These are phyloP conservation scores for Psilocybe cyanescens DNA, from an alignment of 768 basidiomycete genomes.

Conservation along the genomic window DNA sequence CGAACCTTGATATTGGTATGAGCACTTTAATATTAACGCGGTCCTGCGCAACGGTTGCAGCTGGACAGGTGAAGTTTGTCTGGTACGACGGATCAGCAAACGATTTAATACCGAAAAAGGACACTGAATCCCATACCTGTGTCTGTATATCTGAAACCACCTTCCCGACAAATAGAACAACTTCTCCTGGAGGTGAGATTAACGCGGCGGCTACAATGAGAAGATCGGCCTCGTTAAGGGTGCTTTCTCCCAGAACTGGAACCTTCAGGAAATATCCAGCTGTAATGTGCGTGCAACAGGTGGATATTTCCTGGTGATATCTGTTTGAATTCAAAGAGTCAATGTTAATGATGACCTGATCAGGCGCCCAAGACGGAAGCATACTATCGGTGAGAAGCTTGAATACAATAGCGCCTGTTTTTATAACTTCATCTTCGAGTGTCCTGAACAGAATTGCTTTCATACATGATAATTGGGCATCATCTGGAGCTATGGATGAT, in stretches of 20 bases:
- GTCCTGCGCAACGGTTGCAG: slow-evolving; percentile 25
- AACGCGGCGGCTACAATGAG: slow-evolving; percentile 33
- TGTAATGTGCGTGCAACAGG: slow-evolving; percentile 17
- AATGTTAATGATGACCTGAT: neutral
- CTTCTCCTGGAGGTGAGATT: slow-evolving; percentile 24
- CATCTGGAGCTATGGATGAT: slow-evolving; percentile 18
- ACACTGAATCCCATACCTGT: slow-evolving; percentile 22
- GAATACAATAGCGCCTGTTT: slow-evolving; percentile 28
- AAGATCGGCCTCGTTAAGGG: slow-evolving; percentile 38
- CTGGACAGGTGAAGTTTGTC: slow-evolving; percentile 34
- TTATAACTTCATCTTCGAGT: slow-evolving; percentile 36
- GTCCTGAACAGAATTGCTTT: slow-evolving; percentile 31
- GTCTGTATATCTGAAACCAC: slow-evolving; percentile 32
- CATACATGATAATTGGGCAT: slow-evolving; percentile 40
- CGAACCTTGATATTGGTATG: slow-evolving; percentile 31
- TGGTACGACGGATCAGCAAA: slow-evolving; percentile 5
- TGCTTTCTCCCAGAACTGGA: slow-evolving; percentile 33
- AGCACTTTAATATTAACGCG: slow-evolving; percentile 30
- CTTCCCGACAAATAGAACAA: slow-evolving; percentile 32
- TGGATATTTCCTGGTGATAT: slow-evolving; percentile 15
- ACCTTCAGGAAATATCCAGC: slow-evolving; percentile 33
- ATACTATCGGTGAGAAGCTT: slow-evolving; percentile 34
- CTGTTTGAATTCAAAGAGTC: slow-evolving; percentile 32
- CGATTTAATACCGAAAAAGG: neutral
- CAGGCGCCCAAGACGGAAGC: slow-evolving; percentile 1